Evolutionary conservation across 768 basidiomycete species (phyloP), one percentile per base, ranked within the genome.

Genomic region (Serendipita sp.): DNA sequence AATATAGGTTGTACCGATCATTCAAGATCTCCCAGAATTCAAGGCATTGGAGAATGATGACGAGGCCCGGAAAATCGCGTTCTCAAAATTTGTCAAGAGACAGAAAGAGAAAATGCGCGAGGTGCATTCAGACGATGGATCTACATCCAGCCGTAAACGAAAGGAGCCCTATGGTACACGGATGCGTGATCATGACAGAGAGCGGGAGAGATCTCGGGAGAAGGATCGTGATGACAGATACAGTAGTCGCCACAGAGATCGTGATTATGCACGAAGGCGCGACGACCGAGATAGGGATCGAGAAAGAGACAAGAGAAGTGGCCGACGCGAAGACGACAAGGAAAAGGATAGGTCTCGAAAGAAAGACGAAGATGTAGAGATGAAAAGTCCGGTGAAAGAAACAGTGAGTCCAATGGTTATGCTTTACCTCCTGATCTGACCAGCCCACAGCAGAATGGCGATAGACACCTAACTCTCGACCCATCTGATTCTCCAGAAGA

Each of bases 11-110:
- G 71, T 91, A 3, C 83, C 91, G 1, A 73, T 85, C 15, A 89
- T 97, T 63, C 80, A 91, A 72, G 78, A 91, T 60, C 78, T 97
- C 44, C 80, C 85, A 0, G 94, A 98, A 73, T 99, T 81, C 74
- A 86, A 85, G 68, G 91, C 86, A 16, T 74, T 98, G 15, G 87
- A 91, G 52, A 90, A 91, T 55, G 72, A 76, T 63, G 92, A 93
- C n/a, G 89, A 92, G 66, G 80, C 82, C 16, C 77, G 91, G 48
- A 83, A 83, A 34, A 78, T 81, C 3, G 93, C 94, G 0, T 98
- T 91, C 72, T 74, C 81, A 16, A 98, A 94, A 74, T 95, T 85
- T 71, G 78, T 94, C 62, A 90, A 88, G 73, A 76, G 95, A 65
- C 92, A 96, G 71, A 96, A 92, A 81, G 91, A 88, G 64, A 44